phyloP scores from a whole-genome alignment of 441 rosid species.

The Mallotus repandus region DNA sequence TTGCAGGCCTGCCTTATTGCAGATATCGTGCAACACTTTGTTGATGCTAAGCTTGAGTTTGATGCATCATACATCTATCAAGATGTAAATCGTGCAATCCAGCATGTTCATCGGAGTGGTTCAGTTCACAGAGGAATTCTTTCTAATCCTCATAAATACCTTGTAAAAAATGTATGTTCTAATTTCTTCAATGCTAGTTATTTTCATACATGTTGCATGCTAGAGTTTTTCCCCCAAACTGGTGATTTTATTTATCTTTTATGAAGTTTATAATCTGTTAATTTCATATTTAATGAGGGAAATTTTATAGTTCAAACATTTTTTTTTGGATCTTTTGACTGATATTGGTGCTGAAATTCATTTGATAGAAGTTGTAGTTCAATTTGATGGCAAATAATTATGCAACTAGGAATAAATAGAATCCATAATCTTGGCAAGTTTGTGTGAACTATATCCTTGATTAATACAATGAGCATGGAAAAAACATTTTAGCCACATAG shows the following conservation, averaged over 20 bases:
- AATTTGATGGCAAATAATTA: no score
- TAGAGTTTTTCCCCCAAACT: background rate
- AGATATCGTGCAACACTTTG: constrained; percentile 88
- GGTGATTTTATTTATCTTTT: background rate
- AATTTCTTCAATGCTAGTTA: constrained; percentile 4
- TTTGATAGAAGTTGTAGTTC: no score
- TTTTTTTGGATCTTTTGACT: no score
- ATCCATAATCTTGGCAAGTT: no score
- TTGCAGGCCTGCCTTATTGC: constrained; percentile 93
- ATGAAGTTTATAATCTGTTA: background rate
- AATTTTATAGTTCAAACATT: no score
- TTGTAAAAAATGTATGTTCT: constrained; percentile 72
- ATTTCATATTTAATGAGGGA: background rate
- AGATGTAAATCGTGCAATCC: constrained; percentile 92
- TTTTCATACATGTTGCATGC: background rate
- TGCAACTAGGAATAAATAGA: no score
- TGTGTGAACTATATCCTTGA: no score
- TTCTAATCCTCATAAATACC: constrained; percentile 75
- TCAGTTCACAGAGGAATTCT: constrained; percentile 90
- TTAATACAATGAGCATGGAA: no score
- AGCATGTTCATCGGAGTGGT: constrained; percentile 95
- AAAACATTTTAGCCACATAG: no score
- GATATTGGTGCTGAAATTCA: no score
- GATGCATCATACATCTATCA: constrained; percentile 89
- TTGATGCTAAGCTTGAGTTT: constrained; percentile 91